phyloP scores from a whole-genome alignment of 2,329 filamentous ascomycete species.

The Fusarium guadeloupense region DNA sequence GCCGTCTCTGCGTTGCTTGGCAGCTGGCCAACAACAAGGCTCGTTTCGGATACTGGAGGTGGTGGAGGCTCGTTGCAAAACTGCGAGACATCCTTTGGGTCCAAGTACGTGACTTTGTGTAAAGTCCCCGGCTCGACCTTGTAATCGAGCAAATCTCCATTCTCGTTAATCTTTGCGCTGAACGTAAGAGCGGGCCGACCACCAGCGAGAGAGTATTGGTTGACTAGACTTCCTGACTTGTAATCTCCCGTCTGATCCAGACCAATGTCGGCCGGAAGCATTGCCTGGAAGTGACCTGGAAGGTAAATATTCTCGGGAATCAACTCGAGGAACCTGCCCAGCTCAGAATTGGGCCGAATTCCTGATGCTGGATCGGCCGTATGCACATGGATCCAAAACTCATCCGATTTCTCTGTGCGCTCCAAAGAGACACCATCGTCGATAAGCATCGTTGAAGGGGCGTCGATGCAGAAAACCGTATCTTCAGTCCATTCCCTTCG shows the following conservation, averaged over 20 bases:
- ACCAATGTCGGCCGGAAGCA: slow-evolving; percentile 59
- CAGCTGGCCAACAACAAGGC: slow-evolving; percentile 44
- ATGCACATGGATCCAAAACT: slow-evolving; percentile 82
- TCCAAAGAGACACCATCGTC: slow-evolving; percentile 84
- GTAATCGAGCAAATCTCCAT: slow-evolving; percentile 63
- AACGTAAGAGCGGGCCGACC: slow-evolving; percentile 67
- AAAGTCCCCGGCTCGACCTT: slow-evolving; percentile 64
- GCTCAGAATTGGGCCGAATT: slow-evolving; percentile 65
- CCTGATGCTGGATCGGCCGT: slow-evolving; percentile 81
- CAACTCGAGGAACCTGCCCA: slow-evolving; percentile 69
- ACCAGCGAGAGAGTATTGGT: slow-evolving; percentile 63
- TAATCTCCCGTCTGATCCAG: slow-evolving; percentile 43
- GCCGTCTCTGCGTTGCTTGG: slow-evolving; percentile 17
- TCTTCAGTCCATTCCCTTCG: slow-evolving; percentile 68
- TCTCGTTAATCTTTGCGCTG: slow-evolving; percentile 64
- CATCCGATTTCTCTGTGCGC: slow-evolving; percentile 57
- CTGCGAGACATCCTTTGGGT: slow-evolving; percentile 59
- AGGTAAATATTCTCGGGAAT: slow-evolving; percentile 69
- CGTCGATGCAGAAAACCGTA: slow-evolving; percentile 78
- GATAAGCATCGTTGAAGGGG: slow-evolving; percentile 71
- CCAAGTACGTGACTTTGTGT: slow-evolving; percentile 66
- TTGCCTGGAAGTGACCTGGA: slow-evolving; percentile 64
- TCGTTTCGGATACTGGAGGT: slow-evolving; percentile 33
- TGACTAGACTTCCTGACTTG: slow-evolving; percentile 53
- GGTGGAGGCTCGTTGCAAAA: slow-evolving; percentile 52